These are phyloP conservation scores for Eleusine coracana DNA, from an alignment of 176 grass and related monocot species.

Conservation along the genomic window DNA sequence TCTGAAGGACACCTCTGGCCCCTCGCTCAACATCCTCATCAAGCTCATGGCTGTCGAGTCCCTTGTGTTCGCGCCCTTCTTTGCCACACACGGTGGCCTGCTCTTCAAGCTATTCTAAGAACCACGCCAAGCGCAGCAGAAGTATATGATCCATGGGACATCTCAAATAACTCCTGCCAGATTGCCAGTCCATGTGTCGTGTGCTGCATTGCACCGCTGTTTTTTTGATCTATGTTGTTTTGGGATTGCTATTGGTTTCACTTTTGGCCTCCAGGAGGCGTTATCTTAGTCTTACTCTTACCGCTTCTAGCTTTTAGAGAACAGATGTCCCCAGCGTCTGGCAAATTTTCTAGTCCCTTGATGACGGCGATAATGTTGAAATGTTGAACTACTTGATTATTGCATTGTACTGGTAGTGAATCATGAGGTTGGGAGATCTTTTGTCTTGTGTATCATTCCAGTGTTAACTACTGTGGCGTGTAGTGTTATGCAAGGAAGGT, in stretches of 20 bases:
- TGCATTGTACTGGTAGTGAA: constrained; percentile 30
- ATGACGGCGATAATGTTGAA: constrained; percentile 69
- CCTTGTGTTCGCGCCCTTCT: constrained; percentile 86
- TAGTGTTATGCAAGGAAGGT: not conserved
- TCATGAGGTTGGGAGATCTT: not conserved
- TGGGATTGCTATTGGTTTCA: constrained; percentile 39
- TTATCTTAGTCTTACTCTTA: constrained; percentile 46
- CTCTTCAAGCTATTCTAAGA: constrained; percentile 73
- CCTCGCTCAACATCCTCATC: constrained; percentile 94
- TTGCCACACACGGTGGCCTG: constrained; percentile 74
- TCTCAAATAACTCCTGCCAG: constrained; percentile 55
- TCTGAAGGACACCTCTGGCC: constrained; percentile 89
- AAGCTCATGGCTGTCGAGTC: constrained; percentile 90
- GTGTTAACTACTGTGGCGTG: not conserved
- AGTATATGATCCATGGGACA: constrained; percentile 35
- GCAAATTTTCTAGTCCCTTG: constrained; percentile 56
- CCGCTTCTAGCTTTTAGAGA: constrained; percentile 52
- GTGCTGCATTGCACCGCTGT: not conserved
- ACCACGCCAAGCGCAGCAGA: constrained; percentile 4
- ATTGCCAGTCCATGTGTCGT: constrained; percentile 24
- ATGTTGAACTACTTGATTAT: constrained; percentile 50
- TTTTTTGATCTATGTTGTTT: constrained; percentile 54
- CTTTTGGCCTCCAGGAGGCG: constrained; percentile 40
- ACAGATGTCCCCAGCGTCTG: constrained; percentile 25
- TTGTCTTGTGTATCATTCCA: not conserved